Evolutionary conservation across 2,329 filamentous ascomycete genomes (phyloP), one percentile per base, ranked within the genome.

Genomic region (Claviceps sp.): DNA sequence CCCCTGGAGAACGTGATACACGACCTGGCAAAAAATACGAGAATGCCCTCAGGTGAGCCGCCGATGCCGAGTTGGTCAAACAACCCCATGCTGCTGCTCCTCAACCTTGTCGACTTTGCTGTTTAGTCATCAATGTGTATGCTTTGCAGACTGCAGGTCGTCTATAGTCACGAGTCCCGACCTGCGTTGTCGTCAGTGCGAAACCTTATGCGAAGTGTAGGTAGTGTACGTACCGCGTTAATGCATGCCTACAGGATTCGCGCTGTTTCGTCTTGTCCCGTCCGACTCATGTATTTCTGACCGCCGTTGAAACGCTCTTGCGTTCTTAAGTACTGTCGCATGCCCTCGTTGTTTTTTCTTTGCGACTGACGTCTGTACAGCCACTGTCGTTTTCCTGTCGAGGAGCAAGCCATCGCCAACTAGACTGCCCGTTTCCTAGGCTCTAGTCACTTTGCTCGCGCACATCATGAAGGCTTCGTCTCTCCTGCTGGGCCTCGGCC

Each of bases 401-500:
- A 24, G 11, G 41, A 45, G 14, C 43, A 45, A 26, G 43, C 10
- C 24, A 14, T 34, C 30, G 41, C 24, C 26, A 24, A 45, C 13
- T n/a, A 45, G 43, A 26, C 43, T 30, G 13, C 5, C 30, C 17
- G 16, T 14, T 13, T 2, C 37, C 30, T 47, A n/a, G 30, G 30
- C 10, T 2, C 14, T 14, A 14, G 1, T 37, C 4, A 19, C 37
- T 47, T 2, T 14, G 5, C 16, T 38, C 30, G 44, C 37, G 26
- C 19, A 30, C 53, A 54, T 13, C 45, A 63, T 63, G 61, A 58
- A 56, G 40, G 51, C 53, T 19, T 48, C 55, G 19, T 26, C 53
- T 10, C 37, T 64, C 30, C 55, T 70, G 47, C 56, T 70, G 50
- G 64, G 61, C 56, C 57, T 71, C 46, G 68, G 64, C 55, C 61